Conservation (phyloP, 768 basidiomycete genomes). For the Termitomyces sp. region DNA sequence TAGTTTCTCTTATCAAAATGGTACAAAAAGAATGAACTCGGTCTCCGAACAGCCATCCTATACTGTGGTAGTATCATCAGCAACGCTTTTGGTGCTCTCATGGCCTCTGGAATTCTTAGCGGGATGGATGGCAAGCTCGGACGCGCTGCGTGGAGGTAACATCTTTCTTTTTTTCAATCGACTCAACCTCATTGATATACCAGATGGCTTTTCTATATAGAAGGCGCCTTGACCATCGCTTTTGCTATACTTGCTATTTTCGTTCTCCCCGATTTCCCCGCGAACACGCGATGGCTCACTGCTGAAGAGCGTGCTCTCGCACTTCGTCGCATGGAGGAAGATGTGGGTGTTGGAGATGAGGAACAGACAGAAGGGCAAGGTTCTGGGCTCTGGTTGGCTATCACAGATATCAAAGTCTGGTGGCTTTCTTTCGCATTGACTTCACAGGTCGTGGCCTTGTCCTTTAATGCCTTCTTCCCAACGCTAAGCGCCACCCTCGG, state of each 20-base stretch:
- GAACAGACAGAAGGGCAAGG: constrained; percentile 23
- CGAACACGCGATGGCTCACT: constrained; percentile 54
- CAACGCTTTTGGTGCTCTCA: constrained; percentile 79
- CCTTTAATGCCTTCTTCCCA: constrained; percentile 73
- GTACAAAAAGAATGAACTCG: constrained; percentile 74
- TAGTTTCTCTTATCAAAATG: constrained; percentile 60
- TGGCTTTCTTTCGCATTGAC: constrained; percentile 38
- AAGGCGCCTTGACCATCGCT: constrained; percentile 55
- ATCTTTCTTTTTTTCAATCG: neutral
- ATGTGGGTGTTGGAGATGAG: constrained; percentile 32
- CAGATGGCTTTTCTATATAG: constrained; percentile 74
- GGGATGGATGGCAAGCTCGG: constrained; percentile 70
- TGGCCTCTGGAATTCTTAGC: constrained; percentile 73
- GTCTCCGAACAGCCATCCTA: constrained; percentile 62
- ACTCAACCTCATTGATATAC: neutral
- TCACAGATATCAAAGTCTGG: constrained; percentile 76
- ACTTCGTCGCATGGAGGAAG: constrained; percentile 59
- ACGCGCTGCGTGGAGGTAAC: constrained; percentile 67
- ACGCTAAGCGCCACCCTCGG: constrained; percentile 70
- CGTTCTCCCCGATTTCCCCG: constrained; percentile 74
- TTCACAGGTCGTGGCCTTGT: constrained; percentile 50
- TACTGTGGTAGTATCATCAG: constrained; percentile 72
- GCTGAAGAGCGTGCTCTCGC: constrained; percentile 56
- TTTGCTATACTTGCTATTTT: constrained; percentile 51
- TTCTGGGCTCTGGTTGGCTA: constrained; percentile 52